phyloP scores from a whole-genome alignment of 257 asterid species.

The Nicotiana undulata region DNA sequence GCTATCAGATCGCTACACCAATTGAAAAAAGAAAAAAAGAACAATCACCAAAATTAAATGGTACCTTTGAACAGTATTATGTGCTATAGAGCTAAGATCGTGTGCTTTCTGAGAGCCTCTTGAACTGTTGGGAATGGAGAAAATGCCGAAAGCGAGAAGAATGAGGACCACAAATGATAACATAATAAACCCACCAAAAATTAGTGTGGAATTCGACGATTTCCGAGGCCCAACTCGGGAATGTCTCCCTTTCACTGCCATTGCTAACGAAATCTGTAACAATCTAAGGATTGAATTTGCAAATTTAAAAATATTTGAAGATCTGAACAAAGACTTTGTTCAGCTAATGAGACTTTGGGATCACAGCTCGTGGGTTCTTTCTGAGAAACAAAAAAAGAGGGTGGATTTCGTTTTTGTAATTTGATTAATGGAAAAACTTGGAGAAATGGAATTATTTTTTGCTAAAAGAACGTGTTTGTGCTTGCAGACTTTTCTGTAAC shows the following conservation, averaged over 20 bases:
- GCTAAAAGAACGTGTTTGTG: background rate
- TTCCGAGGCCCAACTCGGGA: conserved; percentile 42
- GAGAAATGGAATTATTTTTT: background rate
- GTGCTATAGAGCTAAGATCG: conserved; percentile 71
- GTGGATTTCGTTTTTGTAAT: background rate
- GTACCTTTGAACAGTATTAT: conserved; percentile 45
- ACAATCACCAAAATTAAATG: background rate
- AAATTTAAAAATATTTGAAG: background rate
- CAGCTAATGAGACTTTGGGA: background rate
- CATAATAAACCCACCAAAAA: conserved; percentile 38
- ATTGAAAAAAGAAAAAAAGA: background rate
- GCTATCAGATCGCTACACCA: conserved; percentile 9
- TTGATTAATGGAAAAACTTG: background rate
- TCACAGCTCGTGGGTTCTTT: background rate
- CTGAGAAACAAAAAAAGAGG: background rate
- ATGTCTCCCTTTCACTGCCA: conserved; percentile 78
- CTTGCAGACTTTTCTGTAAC: background rate
- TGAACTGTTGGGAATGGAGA: conserved; percentile 46
- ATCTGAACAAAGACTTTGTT: background rate
- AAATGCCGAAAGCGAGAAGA: conserved; percentile 46
- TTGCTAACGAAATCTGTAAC: conserved; percentile 5
- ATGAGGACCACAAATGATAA: conserved; percentile 44
- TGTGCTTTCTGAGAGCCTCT: conserved; percentile 43
- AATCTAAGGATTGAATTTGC: background rate
- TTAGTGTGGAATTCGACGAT: conserved; percentile 30